Evolutionary conservation across 2,329 filamentous ascomycete species (phyloP).

Genomic region (Neonectria punicea): DNA sequence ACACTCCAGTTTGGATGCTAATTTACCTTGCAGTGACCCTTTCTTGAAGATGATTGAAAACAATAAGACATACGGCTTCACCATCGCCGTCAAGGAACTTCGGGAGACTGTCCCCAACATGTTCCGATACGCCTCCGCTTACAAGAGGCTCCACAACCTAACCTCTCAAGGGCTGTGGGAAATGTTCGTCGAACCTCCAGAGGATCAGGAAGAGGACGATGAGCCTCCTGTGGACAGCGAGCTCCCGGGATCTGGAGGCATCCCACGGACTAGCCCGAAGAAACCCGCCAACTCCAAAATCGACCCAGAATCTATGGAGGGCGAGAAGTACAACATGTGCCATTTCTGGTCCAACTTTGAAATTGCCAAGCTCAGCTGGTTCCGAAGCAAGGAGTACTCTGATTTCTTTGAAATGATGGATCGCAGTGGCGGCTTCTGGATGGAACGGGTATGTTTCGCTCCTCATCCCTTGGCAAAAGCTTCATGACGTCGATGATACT

Average conservation of each 20-base stretch:
- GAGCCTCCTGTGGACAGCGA: slow-evolving; percentile 70
- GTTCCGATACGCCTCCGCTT: slow-evolving; percentile 98
- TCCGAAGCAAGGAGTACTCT: slow-evolving; percentile 96
- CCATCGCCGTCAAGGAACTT: slow-evolving; percentile 97
- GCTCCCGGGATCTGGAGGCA: slow-evolving; percentile 80
- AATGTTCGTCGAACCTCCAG: slow-evolving; percentile 89
- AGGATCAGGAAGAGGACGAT: slow-evolving; percentile 70
- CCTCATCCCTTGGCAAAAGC: not conserved
- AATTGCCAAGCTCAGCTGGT: slow-evolving; percentile 94
- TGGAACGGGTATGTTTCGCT: slow-evolving; percentile 79
- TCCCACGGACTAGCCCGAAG: slow-evolving; percentile 79
- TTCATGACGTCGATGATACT: slow-evolving; percentile 29
- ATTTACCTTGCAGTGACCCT: slow-evolving; percentile 73
- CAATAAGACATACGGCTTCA: slow-evolving; percentile 99
- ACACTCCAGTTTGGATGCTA: slow-evolving; percentile 9
- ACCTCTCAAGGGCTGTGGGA: slow-evolving; percentile 96
- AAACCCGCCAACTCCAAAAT: slow-evolving; percentile 79
- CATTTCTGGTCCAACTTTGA: slow-evolving; percentile 99
- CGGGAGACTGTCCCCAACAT: slow-evolving; percentile 98
- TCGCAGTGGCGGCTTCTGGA: slow-evolving; percentile 97
- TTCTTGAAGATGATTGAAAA: slow-evolving; percentile 93
- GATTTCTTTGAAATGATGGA: slow-evolving; percentile 99
- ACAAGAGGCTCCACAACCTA: slow-evolving; percentile 91
- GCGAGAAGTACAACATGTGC: slow-evolving; percentile 99
- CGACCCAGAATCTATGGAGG: slow-evolving; percentile 94